Evolutionary conservation across 345 rosid species (phyloP), one percentile per base, ranked within the genome.

Genomic region (Sonneratia alba): DNA sequence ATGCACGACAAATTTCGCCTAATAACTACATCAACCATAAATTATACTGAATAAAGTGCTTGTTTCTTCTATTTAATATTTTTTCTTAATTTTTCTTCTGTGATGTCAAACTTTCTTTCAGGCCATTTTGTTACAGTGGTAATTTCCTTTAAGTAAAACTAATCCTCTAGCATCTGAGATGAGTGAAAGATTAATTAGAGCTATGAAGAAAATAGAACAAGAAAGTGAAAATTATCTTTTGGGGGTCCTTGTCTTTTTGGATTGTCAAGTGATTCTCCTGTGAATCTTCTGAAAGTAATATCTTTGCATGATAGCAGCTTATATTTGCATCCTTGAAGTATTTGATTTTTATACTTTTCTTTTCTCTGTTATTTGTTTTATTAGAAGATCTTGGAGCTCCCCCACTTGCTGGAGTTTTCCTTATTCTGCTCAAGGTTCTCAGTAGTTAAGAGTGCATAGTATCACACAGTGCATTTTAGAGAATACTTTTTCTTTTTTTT

Each of bases 171-270:
- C 7, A n/a, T 56, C 10, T 56, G 9, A n/a, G 57, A 21, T 1
- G 21, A 56, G 32, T 56, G 32, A 56, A 53, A 53, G 27, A 21
- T 56, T 15, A n/a, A 56, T n/a, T 56, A 21, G 32, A 56, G 27
- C 62, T 56, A 56, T 56, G 51, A n/a, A 56, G 27, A 56, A 56
- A 56, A n/a, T 56, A n/a, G 62, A 56, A 56, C n/a, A n/a, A 56
- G 27, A 57, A n/a, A 57, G 27, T 22, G 3, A 10, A n/a, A 9
- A 2, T 57, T 57, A 22, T 22, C n/a, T 10, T 1, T 22, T 57
- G 21, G 32, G 34, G 34, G n/a, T n/a, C 32, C 12, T n/a, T 7
- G 34, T 3, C 66, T 2, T 62, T 27, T 62, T 15, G 19, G 3
- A 27, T 62, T 12, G 4, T 27, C 13, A 4, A 27, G 14, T 61